Evolutionary conservation across 371 early-diverging fungal genomes (phyloP).

Genomic region (Mucor circinelloides): DNA sequence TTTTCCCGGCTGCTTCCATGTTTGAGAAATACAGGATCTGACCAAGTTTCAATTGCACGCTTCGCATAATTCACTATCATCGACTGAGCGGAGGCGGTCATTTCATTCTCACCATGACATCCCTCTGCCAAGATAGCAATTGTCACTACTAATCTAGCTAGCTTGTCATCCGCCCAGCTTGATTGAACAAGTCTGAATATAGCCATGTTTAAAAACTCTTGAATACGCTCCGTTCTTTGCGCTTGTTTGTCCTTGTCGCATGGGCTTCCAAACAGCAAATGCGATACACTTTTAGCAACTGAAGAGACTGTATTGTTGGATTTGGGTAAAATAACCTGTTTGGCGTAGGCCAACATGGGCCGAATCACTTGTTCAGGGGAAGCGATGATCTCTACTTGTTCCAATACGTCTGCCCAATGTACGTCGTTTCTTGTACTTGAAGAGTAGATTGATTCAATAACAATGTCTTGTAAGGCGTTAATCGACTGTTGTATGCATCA

Average conservation of each 20-base stretch:
- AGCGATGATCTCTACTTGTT: not conserved
- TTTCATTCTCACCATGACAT: not conserved
- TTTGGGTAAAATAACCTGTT: not conserved
- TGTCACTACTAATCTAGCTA: conserved; percentile 11
- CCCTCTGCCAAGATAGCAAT: conserved; percentile 8
- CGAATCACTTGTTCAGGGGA: conserved; percentile 5
- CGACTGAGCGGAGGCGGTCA: not conserved
- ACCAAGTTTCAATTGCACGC: conserved; percentile 32
- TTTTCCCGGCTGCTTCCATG: conserved; percentile 31
- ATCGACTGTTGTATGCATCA: not conserved
- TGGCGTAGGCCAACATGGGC: conserved; percentile 4
- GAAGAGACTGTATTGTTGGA: not conserved
- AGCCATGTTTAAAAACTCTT: conserved; percentile 13
- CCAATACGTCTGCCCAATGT: not conserved
- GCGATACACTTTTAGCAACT: conserved; percentile 1
- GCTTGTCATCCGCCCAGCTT: conserved; percentile 17
- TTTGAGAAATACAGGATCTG: conserved; percentile 41
- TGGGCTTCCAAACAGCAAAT: conserved; percentile 3
- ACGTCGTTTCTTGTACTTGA: not conserved
- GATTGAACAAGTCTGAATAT: conserved; percentile 10
- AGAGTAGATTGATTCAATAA: conserved; percentile 26
- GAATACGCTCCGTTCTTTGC: not conserved
- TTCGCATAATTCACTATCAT: not conserved
- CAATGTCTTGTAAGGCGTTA: conserved; percentile 8
- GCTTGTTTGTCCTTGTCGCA: not conserved